A percentile compares a stretch with the other conserved stretches of the same genome.
These are phyloP conservation scores for Penicillium sp. DNA, from an alignment of 2,329 filamentous ascomycete genomes.

Conservation along the genomic window DNA sequence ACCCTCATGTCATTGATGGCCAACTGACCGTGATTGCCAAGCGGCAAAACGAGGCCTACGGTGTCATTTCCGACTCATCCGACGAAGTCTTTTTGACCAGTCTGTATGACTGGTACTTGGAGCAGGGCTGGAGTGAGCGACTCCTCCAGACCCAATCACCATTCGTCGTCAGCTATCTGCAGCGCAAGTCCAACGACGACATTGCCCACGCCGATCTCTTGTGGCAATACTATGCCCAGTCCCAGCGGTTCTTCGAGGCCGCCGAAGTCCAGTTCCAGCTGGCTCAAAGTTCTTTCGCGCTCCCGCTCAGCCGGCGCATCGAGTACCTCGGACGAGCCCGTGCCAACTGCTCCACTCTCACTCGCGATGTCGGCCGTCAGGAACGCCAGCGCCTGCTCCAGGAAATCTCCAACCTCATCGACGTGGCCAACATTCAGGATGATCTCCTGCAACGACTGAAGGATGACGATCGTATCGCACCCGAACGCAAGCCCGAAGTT, in stretches of 20 bases:
- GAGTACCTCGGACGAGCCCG: slow-evolving; percentile 88
- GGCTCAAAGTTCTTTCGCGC: slow-evolving; percentile 76
- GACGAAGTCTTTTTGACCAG: slow-evolving; percentile 96
- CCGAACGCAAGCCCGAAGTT: slow-evolving; percentile 65
- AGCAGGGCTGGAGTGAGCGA: slow-evolving; percentile 79
- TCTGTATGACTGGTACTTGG: slow-evolving; percentile 97
- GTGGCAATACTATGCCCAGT: slow-evolving; percentile 88
- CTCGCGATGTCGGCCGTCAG: slow-evolving; percentile 73
- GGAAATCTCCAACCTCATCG: slow-evolving; percentile 80
- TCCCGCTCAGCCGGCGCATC: slow-evolving; percentile 83
- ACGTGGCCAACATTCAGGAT: slow-evolving; percentile 93
- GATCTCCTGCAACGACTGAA: slow-evolving; percentile 79
- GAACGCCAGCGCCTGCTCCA: slow-evolving; percentile 83
- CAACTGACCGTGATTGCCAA: slow-evolving; percentile 73
- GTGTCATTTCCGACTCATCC: slow-evolving; percentile 80
- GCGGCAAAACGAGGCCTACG: slow-evolving; percentile 84
- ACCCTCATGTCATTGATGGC: slow-evolving; percentile 76
- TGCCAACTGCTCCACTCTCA: slow-evolving; percentile 85
- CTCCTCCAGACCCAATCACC: slow-evolving; percentile 81
- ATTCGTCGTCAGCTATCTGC: slow-evolving; percentile 83
- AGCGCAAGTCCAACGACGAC: slow-evolving; percentile 71
- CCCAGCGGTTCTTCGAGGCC: slow-evolving; percentile 80
- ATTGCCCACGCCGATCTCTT: slow-evolving; percentile 83
- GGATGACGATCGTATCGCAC: slow-evolving; percentile 68
- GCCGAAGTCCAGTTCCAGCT: slow-evolving; percentile 83